These are phyloP conservation scores for Rhodotorula kratochvilovae DNA, from an alignment of 768 basidiomycete species.

Conservation along the genomic window DNA sequence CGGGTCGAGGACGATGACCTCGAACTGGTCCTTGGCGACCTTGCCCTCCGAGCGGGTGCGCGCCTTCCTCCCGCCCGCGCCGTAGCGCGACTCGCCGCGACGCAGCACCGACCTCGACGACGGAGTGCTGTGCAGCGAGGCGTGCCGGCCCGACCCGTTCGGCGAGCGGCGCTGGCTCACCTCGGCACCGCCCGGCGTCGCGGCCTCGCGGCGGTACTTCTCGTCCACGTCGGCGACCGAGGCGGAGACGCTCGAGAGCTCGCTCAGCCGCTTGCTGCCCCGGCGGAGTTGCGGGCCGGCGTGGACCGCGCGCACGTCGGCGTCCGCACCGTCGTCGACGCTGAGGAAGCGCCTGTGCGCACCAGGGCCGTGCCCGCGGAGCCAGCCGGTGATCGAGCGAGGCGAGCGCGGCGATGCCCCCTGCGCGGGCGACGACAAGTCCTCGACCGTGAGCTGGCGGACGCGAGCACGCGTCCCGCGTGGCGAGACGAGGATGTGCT, in stretches of 20 bases:
- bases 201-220: neutral
- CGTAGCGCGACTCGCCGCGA: neutral
- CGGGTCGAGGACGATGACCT: slow-evolving; percentile 27
- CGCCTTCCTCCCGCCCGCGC: neutral
- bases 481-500: neutral
- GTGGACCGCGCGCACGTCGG: neutral
- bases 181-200: neutral
- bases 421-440: no score
- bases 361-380: neutral
- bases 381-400: neutral
- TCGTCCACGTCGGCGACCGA: neutral
- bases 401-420: neutral
- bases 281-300: slow-evolving; percentile 13
- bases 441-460: neutral
- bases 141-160: neutral
- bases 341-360: neutral
- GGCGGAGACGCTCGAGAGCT: neutral
- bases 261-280: slow-evolving; percentile 28
- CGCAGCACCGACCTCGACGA: neutral
- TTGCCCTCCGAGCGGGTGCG: neutral
- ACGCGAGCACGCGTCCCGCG: neutral
- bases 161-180: neutral
- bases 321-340: neutral
- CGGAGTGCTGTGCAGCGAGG: neutral
- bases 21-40: neutral